Percentiles rank a stretch among this genome's conserved stretches.
These are phyloP conservation scores for Lactuca saligna DNA, from an alignment of 129 eudicot genomes.

Conservation along the genomic window DNA sequence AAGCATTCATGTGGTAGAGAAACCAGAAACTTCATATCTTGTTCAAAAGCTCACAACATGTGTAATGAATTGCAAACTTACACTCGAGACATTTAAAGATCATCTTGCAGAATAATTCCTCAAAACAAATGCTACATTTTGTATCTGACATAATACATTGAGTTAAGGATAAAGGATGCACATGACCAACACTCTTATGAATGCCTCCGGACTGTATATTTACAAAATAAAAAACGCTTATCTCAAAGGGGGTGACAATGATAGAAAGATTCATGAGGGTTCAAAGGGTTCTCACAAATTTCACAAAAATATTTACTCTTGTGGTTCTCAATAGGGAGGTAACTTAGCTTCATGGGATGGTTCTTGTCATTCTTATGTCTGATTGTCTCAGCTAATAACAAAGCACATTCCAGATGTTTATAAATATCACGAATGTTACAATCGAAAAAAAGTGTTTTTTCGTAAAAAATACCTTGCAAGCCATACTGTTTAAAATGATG, in stretches of 20 bases:
- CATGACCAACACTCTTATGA: neutral
- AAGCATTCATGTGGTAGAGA: no score
- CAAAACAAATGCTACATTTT: neutral
- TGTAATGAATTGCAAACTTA: neutral
- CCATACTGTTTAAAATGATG: neutral
- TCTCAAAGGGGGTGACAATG: neutral
- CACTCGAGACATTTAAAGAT: neutral
- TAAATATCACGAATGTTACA: neutral
- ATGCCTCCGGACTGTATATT: neutral
- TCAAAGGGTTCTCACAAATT: neutral
- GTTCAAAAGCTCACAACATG: neutral
- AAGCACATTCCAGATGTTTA: neutral
- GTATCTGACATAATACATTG: neutral
- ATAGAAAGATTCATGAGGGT: neutral
- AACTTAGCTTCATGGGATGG: slow-evolving; percentile 1
- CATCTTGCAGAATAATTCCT: neutral
- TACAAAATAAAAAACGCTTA: no score
- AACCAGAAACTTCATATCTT: neutral
- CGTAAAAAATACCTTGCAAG: no score
- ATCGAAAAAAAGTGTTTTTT: neutral
- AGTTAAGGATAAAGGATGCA: neutral
- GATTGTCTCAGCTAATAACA: slow-evolving; percentile 1
- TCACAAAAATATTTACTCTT: slow-evolving; percentile 10
- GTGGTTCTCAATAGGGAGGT: neutral
- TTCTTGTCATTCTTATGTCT: neutral